phyloP scores from a whole-genome alignment of 192 early-diverging fungal genomes.

The Linnemannia exigua region DNA sequence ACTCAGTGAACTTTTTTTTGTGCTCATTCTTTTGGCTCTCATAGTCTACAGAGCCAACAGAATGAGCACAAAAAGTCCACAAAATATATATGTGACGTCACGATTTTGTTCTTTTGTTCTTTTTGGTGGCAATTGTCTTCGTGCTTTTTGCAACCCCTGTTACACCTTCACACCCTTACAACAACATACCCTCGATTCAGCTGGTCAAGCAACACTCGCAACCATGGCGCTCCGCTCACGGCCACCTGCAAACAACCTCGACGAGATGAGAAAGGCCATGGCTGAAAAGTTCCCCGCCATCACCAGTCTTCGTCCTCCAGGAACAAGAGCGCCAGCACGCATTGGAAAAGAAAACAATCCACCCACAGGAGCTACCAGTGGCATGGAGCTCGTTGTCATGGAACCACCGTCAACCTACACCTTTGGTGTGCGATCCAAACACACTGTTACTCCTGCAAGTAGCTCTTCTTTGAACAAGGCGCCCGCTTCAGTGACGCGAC shows the following conservation, averaged over 20 bases:
- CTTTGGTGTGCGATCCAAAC: conserved; percentile 33
- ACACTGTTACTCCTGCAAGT: background rate
- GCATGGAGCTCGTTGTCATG: conserved; percentile 32
- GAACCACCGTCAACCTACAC: conserved; percentile 24
- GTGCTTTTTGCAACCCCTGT: background rate
- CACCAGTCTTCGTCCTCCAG: conserved; percentile 12
- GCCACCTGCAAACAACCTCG: conserved; percentile 43
- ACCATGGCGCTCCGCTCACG: conserved; percentile 28
- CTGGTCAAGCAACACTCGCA: background rate
- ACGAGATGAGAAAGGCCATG: conserved; percentile 36
- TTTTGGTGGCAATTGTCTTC: too few relatives aligned
- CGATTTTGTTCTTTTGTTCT: too few relatives aligned
- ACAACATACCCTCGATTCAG: background rate
- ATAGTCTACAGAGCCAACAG: background rate
- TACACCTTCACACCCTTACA: background rate
- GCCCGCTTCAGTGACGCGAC: background rate
- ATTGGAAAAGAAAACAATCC: conserved; percentile 30
- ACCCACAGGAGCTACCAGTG: background rate
- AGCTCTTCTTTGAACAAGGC: background rate
- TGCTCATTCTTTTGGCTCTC: background rate
- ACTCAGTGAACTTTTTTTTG: conserved; percentile 19
- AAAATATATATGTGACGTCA: too few relatives aligned
- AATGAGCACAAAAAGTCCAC: too few relatives aligned
- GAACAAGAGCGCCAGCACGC: background rate
- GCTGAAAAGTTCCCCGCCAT: conserved; percentile 43